Evolutionary conservation across 139 green algal genomes (phyloP), one percentile per base, ranked within the genome.

Genomic region (Tetraselmis striata): DNA sequence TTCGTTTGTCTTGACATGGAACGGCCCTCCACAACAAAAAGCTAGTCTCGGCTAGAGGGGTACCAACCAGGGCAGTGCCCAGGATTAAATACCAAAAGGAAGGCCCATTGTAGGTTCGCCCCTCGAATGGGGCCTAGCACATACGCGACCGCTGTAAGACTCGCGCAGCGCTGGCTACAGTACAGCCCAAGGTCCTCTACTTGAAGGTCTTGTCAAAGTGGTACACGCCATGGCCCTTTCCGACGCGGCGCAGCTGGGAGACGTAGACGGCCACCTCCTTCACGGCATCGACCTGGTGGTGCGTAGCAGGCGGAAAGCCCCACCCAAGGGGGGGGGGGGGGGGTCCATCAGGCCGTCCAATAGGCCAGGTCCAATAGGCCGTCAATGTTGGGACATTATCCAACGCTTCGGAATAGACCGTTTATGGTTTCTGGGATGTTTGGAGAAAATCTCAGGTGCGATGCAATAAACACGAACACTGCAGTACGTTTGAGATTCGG

Each of bases 181-280:
- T n/a, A 67, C 45, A 67, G 5, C 45, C 18, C 45, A 67, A n/a
- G n/a, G 11, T 67, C 45, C 11, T 67, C 18, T 18, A 18, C 45
- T 67, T 18, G 45, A 67, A 67, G 45, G 45, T 67, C 45, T 67
- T 67, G 45, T 67, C 45, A 75, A 96, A 96, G 82, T 96, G 85
- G 84, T 89, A 98, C 32, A 96, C 94, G 58, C 94, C 95, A 79
- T 97, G 90, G 2, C 95, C 95, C 88, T 94, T 94, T 81, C 96
- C 96, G 30, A 99, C 94, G 1, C 96, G 88, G 2, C 93, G 83
- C 86, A 99, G 89, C 92, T 97, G 92, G 59, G 89, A 90, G 27
- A 99, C 96, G 77, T 93, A 93, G 86, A 94, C 92, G 0, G 93
- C 89, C 75, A 95, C 92, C 82, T 95, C 82, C 85, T 98, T 95